These are phyloP conservation scores for Ulmus americana DNA, from an alignment of 331 rosid species.

Conservation along the genomic window DNA sequence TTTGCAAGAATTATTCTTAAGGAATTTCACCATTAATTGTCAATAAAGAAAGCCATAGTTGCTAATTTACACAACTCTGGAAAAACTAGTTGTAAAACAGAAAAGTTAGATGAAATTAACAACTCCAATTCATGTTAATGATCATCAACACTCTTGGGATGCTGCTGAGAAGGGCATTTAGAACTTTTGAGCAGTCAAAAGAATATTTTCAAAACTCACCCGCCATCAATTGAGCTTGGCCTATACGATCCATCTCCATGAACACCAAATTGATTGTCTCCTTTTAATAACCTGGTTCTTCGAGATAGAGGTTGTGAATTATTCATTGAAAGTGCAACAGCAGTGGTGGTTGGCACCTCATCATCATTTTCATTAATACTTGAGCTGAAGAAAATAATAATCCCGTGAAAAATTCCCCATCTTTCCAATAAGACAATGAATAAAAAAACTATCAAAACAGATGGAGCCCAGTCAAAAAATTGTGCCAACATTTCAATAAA, in stretches of 20 bases:
- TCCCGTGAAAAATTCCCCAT: constrained; percentile 14
- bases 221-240: constrained; percentile 70
- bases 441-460: not conserved
- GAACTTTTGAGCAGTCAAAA: constrained; percentile 4
- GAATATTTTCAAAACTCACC: constrained; percentile 50
- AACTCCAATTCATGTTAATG: not conserved
- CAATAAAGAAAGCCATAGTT: not conserved
- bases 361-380: constrained; percentile 67
- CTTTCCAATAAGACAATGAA: not conserved
- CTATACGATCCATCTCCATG: constrained; percentile 69
- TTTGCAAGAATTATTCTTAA: not conserved
- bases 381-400: constrained; percentile 48
- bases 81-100: constrained; percentile 7
- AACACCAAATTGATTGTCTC: constrained; percentile 55
- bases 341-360: constrained; percentile 79
- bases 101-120: not conserved
- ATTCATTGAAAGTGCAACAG: constrained; percentile 52
- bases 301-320: constrained; percentile 81
- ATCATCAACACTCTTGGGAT: not conserved
- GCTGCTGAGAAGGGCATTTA: not conserved
- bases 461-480: constrained; percentile 13
- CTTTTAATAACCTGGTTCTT: constrained; percentile 81
- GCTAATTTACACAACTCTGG: not conserved
- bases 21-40: not conserved
- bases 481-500: not conserved